Evolutionary conservation across 257 asterid genomes (phyloP).

Genomic region (Rubia yunnanensis): DNA sequence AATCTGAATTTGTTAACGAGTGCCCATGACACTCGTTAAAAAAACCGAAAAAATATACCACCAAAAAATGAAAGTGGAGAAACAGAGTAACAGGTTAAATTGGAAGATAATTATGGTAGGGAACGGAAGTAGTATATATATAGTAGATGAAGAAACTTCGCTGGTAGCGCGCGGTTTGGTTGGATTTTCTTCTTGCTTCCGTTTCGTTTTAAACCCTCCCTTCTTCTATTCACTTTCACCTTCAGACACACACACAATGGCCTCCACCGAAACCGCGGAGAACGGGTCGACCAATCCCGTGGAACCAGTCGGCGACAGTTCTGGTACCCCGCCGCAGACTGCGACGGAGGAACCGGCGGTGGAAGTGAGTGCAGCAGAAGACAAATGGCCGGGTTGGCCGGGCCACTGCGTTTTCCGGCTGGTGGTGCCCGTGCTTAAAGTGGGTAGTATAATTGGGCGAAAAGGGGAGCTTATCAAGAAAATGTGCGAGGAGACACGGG

Average conservation of each 20-base stretch:
- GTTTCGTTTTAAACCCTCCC: slow-evolving; percentile 7
- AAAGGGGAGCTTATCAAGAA: slow-evolving; percentile 80
- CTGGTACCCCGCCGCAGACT: not conserved
- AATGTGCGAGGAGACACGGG: slow-evolving; percentile 77
- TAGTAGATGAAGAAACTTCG: not conserved
- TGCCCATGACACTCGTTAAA: no score
- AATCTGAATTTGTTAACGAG: no score
- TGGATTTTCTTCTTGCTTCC: not conserved
- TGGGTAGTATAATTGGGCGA: slow-evolving; percentile 82
- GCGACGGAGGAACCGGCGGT: not conserved
- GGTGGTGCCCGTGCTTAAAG: slow-evolving; percentile 66
- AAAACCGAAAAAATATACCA: no score
- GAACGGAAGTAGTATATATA: not conserved
- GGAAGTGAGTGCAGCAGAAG: not conserved
- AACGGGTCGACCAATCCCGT: slow-evolving; percentile 16
- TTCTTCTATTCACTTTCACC: not conserved
- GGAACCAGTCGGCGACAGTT: not conserved
- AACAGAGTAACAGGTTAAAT: no score
- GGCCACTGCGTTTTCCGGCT: slow-evolving; percentile 64
- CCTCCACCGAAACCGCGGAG: slow-evolving; percentile 14
- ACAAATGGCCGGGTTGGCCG: slow-evolving; percentile 90
- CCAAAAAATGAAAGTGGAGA: no score
- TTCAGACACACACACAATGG: slow-evolving; percentile 6
- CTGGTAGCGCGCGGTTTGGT: not conserved
- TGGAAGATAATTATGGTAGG: no score